Evolutionary conservation across 2,329 filamentous ascomycete genomes (phyloP).

Genomic region (Diaporthe sp.): DNA sequence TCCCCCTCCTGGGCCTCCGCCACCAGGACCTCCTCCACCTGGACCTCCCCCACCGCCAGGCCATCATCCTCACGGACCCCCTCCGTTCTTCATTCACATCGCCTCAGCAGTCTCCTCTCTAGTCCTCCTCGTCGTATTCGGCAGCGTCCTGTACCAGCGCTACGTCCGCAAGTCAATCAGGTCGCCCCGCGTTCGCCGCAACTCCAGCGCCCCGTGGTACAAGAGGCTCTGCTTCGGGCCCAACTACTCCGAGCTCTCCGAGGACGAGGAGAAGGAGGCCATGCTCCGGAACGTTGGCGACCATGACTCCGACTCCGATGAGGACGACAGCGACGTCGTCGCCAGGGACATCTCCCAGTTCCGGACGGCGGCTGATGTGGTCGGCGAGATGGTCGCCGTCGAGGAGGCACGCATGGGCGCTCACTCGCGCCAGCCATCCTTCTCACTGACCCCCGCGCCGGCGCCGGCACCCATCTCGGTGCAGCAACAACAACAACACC

Average conservation of each 20-base stretch:
- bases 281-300: constrained; percentile 43
- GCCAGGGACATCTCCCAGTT: constrained; percentile 64
- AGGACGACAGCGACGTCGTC: constrained; percentile 54
- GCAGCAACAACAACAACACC: constrained; percentile 22
- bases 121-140: constrained; percentile 45
- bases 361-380: constrained; percentile 58
- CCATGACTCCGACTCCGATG: constrained; percentile 37
- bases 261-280: constrained; percentile 54
- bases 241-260: constrained; percentile 39
- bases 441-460: not conserved
- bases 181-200: constrained; percentile 29
- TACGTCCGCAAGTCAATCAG: constrained; percentile 41
- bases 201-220: constrained; percentile 36
- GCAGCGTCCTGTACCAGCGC: constrained; percentile 45
- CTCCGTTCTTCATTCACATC: constrained; percentile 30
- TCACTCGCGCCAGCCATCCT: constrained; percentile 24
- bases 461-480: constrained; percentile 1
- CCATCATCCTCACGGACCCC: not conserved
- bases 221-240: constrained; percentile 38
- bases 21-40: not conserved
- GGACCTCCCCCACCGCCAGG: not conserved
- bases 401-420: constrained; percentile 52
- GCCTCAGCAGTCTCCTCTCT: constrained; percentile 39
- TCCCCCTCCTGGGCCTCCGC: constrained; percentile 25
- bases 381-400: constrained; percentile 59